Base-by-base conservation (phyloP, 2,329 filamentous ascomycete species). In the Fusarium miscanthi region DNA sequence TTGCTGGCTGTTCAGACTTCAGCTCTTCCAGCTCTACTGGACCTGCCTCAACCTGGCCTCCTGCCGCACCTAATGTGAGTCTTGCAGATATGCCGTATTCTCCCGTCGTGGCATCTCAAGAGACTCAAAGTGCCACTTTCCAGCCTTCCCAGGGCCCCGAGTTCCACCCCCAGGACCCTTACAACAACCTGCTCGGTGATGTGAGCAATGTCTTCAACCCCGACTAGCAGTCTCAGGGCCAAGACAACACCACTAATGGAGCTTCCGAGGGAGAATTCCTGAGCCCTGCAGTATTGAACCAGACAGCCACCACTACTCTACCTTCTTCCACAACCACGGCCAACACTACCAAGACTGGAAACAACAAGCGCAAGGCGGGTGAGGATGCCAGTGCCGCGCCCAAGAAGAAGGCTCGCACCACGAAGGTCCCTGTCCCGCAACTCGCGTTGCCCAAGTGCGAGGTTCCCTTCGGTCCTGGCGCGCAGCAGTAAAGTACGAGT, bases 361-460 rank as follows among this genome's bases (percentile, higher is more conserved):
- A 40, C 42, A 62, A 38, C n/a, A 69, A 69, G 64, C 64, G 64
- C 33, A 69, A 69, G 43, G 35, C 43, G 21, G 21, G 25, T 16
- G 56, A 69, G 6, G 30, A 38, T 21, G n/a, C n/a, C 3, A n/a
- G 13, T 27, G 42, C 33, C 10, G 30, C 6, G 10, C 31, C 57
- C 21, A 57, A 45, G 23, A 69, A 69, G 58, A 69, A 69, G 64
- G 37, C 43, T 33, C 38, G 54, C 48, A 68, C 63, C 31, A 30
- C 30, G 31, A 48, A 35, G 16, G 16, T 25, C 25, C 25, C 30
- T 33, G 25, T 23, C 33, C 21, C 27, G 6, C 25, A 59, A 41
- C 35, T 66, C 17, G 33, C n/a, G 5, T 25, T 52, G 30, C 52
- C 64, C 17, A 21, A 66, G 35, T 46, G 40, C 12, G 33, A 66